These are phyloP conservation scores for Phoma sp. DNA, from an alignment of 2,329 filamentous ascomycete genomes.

Conservation along the genomic window DNA sequence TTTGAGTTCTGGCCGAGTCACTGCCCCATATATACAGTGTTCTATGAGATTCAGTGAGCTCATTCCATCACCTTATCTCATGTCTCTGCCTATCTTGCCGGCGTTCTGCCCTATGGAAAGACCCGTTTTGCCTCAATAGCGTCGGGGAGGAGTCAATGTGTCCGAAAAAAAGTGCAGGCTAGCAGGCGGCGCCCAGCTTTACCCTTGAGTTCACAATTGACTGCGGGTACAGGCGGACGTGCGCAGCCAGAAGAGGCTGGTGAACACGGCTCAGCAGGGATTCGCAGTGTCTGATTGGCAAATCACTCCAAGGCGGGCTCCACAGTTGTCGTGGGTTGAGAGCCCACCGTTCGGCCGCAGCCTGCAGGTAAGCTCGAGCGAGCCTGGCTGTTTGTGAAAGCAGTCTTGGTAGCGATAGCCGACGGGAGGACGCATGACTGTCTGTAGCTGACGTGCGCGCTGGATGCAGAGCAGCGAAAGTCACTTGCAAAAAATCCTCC, in stretches of 20 bases:
- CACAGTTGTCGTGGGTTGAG: constrained; percentile 9
- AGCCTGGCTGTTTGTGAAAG: constrained; percentile 4
- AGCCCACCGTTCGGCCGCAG: constrained; percentile 20
- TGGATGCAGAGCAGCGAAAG: constrained; percentile 6
- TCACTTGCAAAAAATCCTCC: constrained; percentile 11
- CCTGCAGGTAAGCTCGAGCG: constrained; percentile 24
- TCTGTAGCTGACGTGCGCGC: constrained; percentile 13
- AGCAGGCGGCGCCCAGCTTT: constrained; percentile 7
- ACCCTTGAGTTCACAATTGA: constrained; percentile 13
- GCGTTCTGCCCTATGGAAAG: not conserved
- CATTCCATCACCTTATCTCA: constrained; percentile 3
- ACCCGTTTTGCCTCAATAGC: constrained; percentile 1
- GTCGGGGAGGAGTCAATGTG: constrained; percentile 11
- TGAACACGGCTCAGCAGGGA: not conserved
- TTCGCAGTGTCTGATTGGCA: constrained; percentile 6
- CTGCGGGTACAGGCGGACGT: constrained; percentile 15
- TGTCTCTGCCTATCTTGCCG: constrained; percentile 6
- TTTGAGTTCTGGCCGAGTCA: too few species aligned
- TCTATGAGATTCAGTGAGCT: not conserved
- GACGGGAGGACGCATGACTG: constrained; percentile 18
- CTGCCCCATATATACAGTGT: not conserved
- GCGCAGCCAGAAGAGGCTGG: constrained; percentile 18
- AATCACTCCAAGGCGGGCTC: constrained; percentile 3
- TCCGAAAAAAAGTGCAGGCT: constrained; percentile 15
- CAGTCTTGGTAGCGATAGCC: constrained; percentile 16